Conservation (phyloP, 1,139 yeast genomes). For the Zygosaccharomyces sapae region DNA sequence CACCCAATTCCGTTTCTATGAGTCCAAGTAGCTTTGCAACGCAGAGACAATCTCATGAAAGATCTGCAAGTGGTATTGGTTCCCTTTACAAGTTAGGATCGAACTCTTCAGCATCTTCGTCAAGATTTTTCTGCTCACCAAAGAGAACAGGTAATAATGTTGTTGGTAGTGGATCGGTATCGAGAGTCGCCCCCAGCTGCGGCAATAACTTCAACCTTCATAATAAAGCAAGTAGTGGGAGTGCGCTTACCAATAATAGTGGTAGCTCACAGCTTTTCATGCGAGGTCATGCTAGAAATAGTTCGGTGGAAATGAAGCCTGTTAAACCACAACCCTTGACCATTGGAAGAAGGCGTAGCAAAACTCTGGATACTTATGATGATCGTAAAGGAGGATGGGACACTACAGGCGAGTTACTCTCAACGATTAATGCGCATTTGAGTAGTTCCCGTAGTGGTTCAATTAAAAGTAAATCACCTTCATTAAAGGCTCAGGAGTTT, state of each 20-base stretch:
- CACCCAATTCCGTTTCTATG: slow-evolving; percentile 3
- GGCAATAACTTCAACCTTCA: background rate
- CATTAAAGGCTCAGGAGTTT: slow-evolving; percentile 9
- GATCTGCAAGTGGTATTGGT: slow-evolving; percentile 1
- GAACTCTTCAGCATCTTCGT: slow-evolving; percentile 9
- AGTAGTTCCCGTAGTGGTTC: slow-evolving; percentile 15
- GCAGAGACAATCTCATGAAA: slow-evolving; percentile 4
- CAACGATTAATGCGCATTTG: slow-evolving; percentile 12
- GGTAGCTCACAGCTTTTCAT: background rate
- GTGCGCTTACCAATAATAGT: background rate
- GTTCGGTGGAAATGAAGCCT: slow-evolving; percentile 14
- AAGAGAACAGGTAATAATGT: slow-evolving; percentile 3
- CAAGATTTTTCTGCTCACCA: slow-evolving; percentile 8
- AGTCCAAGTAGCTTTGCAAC: slow-evolving; percentile 3
- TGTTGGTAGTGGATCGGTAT: background rate
- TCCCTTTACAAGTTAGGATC: slow-evolving; percentile 8
- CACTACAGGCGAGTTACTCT: slow-evolving; percentile 9
- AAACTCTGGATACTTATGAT: slow-evolving; percentile 32
- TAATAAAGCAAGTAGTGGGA: slow-evolving; percentile 2
- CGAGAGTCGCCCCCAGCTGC: background rate
- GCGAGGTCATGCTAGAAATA: slow-evolving; percentile 11
- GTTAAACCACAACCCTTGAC: slow-evolving; percentile 8
- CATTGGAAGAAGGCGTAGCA: slow-evolving; percentile 30
- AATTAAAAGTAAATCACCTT: slow-evolving; percentile 11
- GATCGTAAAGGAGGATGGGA: slow-evolving; percentile 1